Base-by-base conservation (phyloP, 2,329 filamentous ascomycete species). In the Tolypocladium sp. region DNA sequence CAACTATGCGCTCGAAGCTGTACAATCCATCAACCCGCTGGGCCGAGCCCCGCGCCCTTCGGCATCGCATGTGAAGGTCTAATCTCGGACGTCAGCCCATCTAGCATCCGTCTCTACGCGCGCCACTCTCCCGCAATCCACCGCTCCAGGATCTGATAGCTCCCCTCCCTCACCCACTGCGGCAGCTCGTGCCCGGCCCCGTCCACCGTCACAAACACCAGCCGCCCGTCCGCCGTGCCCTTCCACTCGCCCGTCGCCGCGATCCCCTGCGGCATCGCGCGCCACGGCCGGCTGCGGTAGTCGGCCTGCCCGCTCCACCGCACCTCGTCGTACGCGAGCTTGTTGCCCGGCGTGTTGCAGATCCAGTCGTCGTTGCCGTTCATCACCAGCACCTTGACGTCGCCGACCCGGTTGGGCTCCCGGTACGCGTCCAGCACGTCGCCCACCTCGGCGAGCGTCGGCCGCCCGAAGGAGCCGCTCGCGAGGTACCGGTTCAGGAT, bases 231-330 rank as follows among this genome's bases (percentile, higher is more conserved):
- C 17, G 49, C 56, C 5, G 37, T 58, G 35, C 56, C 63, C 22
- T 65, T 63, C 63, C 62, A 63, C 20, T 58, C 58, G 15, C 46
- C 59, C 2, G 42, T 61, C 20, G 58, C 49, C 7, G 49, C 54
- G 54, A 57, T n/a, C 5, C 54, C 49, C 4, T 27, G 0, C 1
- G 52, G 55, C 38, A 61, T 40, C 9, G 54, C 38, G 2, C 35
- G n/a, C 17, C 60, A 62, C n/a, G 56, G 67, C 63, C 72, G 67
- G 25, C 70, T 67, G 1, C 68, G 69, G 64, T 77, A 78, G 6
- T 71, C 72, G 8, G 74, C 67, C 63, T 77, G 75, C 1, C 76
- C 76, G 58, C 73, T 73, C 76, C 76, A 78, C 2, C 66, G 61
- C 67, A 78, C 69, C 15, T 67, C 70, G 33, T 69, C 71, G 22